phyloP scores from a whole-genome alignment of 192 early-diverging fungal genomes.

The Phycomyces nitens region DNA sequence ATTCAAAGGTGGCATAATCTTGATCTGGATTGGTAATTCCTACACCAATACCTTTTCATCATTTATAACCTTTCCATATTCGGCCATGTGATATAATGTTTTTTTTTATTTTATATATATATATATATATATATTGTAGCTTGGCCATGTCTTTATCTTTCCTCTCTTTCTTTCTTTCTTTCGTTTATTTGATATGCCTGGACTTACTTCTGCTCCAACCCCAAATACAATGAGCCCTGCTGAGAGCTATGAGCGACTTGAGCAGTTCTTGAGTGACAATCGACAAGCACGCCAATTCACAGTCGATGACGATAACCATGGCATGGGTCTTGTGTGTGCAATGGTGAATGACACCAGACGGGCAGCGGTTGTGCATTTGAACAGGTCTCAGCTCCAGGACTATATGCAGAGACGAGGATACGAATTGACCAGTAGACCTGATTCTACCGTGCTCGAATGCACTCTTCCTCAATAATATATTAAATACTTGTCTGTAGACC shows the following conservation, averaged over 20 bases:
- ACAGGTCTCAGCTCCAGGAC: background rate
- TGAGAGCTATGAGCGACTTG: constrained; percentile 1
- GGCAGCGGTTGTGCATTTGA: constrained; percentile 1
- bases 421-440: background rate
- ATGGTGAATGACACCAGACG: background rate
- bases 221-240: background rate
- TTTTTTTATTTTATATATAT: too few species aligned
- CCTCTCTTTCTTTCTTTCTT: too few species aligned
- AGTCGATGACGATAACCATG: constrained; percentile 17
- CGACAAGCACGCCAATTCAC: constrained; percentile 1
- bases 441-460: background rate
- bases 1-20: too few species aligned
- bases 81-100: too few species aligned
- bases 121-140: too few species aligned
- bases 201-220: background rate
- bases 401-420: constrained; percentile 12
- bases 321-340: constrained; percentile 17
- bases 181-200: background rate
- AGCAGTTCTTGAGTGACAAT: constrained; percentile 10
- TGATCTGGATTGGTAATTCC: too few species aligned
- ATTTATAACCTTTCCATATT: too few species aligned
- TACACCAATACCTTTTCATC: too few species aligned
- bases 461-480: background rate
- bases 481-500: too few species aligned
- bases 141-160: too few species aligned